Base-by-base conservation (phyloP, 2,329 filamentous ascomycete species). In the Alternaria sp. region DNA sequence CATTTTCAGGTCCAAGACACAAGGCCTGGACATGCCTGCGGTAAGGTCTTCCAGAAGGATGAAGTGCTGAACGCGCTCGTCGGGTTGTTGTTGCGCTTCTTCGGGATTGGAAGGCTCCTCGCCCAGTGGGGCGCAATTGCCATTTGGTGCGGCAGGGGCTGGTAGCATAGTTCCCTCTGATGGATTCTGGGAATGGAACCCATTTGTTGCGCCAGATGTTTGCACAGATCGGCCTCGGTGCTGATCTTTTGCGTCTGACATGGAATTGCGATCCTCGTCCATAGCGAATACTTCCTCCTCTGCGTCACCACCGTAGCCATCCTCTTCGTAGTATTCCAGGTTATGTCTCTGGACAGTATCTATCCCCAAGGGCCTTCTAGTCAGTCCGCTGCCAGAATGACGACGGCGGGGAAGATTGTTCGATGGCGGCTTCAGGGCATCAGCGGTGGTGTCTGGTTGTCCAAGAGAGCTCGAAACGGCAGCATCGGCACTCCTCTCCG, bases 1-100 rank as follows among this genome's bases (percentile, higher is more conserved):
- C 96, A 99, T 99, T 79, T 99, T 99, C 66, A 99, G 85, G 77
- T 99, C 96, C 80, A 99, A 91, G 63, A 99, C 97, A 81, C 96
- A 98, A 6, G 96, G 96, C 55, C 92, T 90, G 77, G 93, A 94
- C 96, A 99, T 98, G 33, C 95, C 95, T 2, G 95, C 92, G 1
- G 96, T 99, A 51, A 99, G 86, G 78, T 99, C 96, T 80, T 99
- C 96, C 10, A 99, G 84, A 1, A 99, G 85, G 14, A 99, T 84
- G 77, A 99, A 99, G 77, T 95, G 97, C 73, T 97, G 93, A 5
- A 97, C 92, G 30, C 95, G 89, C 60, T 84, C 82, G 58, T 82
- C 83, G n/a, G 78, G 79, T 69, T 82, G 84, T 54, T 81, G 83
- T 50, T 79, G 79, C 10, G 83, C 82, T 71, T 82, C 78, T 33